phyloP scores from a whole-genome alignment of 352 stramenopile species.

The Pythium angustatum region DNA sequence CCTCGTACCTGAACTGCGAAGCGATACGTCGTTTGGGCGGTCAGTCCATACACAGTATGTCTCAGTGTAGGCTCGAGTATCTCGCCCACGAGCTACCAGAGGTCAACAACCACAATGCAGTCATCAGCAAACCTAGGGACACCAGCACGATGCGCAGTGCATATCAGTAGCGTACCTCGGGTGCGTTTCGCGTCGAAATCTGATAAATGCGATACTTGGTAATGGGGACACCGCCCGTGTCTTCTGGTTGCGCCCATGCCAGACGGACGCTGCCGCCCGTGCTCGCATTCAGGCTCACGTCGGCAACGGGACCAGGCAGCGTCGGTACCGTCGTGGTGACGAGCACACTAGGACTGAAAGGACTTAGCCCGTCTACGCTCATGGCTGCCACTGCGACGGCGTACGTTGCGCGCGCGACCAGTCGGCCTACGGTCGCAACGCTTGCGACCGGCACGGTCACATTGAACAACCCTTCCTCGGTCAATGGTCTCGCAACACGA shows the following conservation, averaged over 20 bases:
- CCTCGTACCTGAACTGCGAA: conserved; percentile 56
- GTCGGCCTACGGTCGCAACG: conserved; percentile 29
- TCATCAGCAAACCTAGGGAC: not conserved
- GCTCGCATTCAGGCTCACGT: conserved; percentile 9
- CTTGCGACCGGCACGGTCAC: conserved; percentile 14
- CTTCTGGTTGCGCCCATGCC: conserved; percentile 42
- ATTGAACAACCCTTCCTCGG: conserved; percentile 7
- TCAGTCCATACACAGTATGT: conserved; percentile 24
- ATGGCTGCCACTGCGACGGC: conserved; percentile 40
- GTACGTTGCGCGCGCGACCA: conserved; percentile 42
- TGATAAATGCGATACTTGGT: conserved; percentile 61
- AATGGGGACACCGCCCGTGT: conserved; percentile 54
- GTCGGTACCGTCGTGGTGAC: conserved; percentile 49
- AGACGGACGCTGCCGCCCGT: conserved; percentile 48
- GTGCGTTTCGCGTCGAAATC: conserved; percentile 6
- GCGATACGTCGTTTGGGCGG: conserved; percentile 37
- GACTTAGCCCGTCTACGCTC: conserved; percentile 33
- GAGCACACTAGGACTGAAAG: conserved; percentile 33
- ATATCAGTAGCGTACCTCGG: conserved; percentile 18
- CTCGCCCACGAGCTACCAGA: conserved; percentile 18
- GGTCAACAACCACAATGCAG: too few species aligned
- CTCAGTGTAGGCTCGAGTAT: conserved; percentile 12
- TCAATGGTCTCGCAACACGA: conserved; percentile 23
- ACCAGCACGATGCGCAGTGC: too few species aligned
- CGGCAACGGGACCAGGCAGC: conserved; percentile 34